Conservation (phyloP, 2,329 filamentous ascomycete species). For the Aspergillus sp. region DNA sequence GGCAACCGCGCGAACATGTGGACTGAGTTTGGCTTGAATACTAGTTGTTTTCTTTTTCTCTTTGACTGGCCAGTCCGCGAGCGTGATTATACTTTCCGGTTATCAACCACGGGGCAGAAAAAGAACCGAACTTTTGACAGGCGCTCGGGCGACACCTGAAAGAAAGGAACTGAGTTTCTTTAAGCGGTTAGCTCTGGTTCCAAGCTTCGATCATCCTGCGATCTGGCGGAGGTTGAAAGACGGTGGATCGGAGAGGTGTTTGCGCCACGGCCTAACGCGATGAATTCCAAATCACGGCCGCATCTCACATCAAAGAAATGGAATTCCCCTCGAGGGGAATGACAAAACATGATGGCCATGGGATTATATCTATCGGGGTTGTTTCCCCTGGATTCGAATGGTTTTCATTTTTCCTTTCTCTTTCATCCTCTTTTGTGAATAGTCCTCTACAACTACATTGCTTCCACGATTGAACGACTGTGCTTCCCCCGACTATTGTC, state of each 20-base stretch:
- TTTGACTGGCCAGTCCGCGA: no score
- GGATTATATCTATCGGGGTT: constrained; percentile 1
- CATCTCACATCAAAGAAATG: constrained; percentile 7
- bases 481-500: background rate
- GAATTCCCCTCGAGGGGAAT: constrained; percentile 1
- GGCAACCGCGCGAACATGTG: no score
- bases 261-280: constrained; percentile 13
- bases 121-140: no score
- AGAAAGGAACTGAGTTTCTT: no score
- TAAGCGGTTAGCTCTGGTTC: no score
- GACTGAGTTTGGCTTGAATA: no score
- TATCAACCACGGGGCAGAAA: no score
- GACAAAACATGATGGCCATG: constrained; percentile 1
- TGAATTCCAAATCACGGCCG: constrained; percentile 17
- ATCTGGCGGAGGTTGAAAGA: constrained; percentile 9
- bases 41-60: no score
- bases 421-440: background rate
- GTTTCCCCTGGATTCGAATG: background rate
- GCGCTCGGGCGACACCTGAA: no score
- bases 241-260: constrained; percentile 9
- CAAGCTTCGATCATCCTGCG: constrained; percentile 1
- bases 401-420: background rate
- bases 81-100: no score
- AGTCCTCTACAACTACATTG: background rate
- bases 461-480: background rate